Percentiles rank a stretch among this genome's conserved stretches.
Evolutionary conservation across 257 asterid genomes (phyloP).

Genomic region (Nemophila menziesii): DNA sequence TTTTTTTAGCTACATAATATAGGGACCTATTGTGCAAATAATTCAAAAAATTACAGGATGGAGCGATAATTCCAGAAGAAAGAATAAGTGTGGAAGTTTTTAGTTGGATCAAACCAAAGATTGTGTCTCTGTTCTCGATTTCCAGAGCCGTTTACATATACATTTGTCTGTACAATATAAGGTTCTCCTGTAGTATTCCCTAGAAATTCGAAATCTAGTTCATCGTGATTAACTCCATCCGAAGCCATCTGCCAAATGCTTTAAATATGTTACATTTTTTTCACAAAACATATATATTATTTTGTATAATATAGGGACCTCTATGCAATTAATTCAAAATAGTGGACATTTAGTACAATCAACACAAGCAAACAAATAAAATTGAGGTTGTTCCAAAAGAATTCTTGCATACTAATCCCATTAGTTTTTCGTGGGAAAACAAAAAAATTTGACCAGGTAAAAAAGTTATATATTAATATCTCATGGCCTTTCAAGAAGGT

Average conservation of each 20-base stretch:
- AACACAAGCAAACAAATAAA: too few relatives aligned
- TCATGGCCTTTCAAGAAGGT: too few relatives aligned
- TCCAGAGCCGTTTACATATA: constrained; percentile 40
- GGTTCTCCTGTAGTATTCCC: constrained; percentile 53
- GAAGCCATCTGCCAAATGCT: constrained; percentile 54
- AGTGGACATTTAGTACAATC: too few relatives aligned
- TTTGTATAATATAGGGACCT: too few relatives aligned
- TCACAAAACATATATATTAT: background rate
- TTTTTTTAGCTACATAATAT: too few relatives aligned
- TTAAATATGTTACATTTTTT: constrained; percentile 3
- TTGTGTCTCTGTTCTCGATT: constrained; percentile 47
- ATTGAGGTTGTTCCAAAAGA: too few relatives aligned
- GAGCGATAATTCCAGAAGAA: constrained; percentile 47
- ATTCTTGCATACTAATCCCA: too few relatives aligned
- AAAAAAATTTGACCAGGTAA: too few relatives aligned
- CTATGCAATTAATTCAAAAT: too few relatives aligned
- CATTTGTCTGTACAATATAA: constrained; percentile 45
- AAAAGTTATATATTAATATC: too few relatives aligned
- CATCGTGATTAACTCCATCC: constrained; percentile 42
- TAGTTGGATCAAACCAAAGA: constrained; percentile 52
- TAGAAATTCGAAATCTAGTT: constrained; percentile 53
- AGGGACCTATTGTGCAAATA: too few relatives aligned
- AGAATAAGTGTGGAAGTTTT: constrained; percentile 40
- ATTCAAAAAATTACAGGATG: constrained; percentile 24
- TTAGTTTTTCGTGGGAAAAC: too few relatives aligned